Evolutionary conservation across 1,139 yeast genomes (phyloP), one percentile per base, ranked within the genome.

Genomic region (Maudiozyma humilis): DNA sequence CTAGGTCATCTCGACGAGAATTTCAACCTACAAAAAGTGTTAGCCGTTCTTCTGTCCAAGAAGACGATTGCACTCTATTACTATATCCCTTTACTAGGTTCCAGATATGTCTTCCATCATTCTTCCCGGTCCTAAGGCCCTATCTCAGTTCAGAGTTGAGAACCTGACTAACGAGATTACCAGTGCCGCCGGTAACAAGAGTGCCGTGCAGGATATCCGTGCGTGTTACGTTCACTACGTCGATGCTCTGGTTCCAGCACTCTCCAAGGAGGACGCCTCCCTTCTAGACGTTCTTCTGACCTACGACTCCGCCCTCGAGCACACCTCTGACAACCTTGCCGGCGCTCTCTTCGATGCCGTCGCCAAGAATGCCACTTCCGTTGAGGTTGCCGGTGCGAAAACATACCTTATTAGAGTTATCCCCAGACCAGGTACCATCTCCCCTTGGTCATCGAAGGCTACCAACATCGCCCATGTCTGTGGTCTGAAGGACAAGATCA

Each of bases 361-460:
- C 27, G 44, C 56, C 8, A 44, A 60, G 3, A 51, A 61, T 36
- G 51, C 53, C 29, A 40, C 54, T 27, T 36, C 51, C n/a, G 43
- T 56, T 1, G 67, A 70, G 15, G 35, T 38, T 3, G 78, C 80
- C 16, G 66, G 70, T 16, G 32, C 36, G 3, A 78, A 79, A 59
- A 67, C 78, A 32, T 75, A 77, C 51, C 68, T 88, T 55, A 68
- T 91, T 43, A 75, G 94, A 62, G 74, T 93, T 45, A 73, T 89
- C 47, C 98, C 99, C 39, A 79, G 98, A 65, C 73, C 91, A 8
- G 98, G 98, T 48, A 91, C 98, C 19, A 88, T 91, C 53, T 89
- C 97, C 20, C 98, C 98, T 30, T 93, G 99, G 99, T 87, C 96
- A 15, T 89, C 98, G 15, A 93, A 93, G 68, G 99, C 99, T 32